These are phyloP conservation scores for Cyberlindnera saturnus DNA, from an alignment of 805 yeast genomes.

Conservation along the genomic window DNA sequence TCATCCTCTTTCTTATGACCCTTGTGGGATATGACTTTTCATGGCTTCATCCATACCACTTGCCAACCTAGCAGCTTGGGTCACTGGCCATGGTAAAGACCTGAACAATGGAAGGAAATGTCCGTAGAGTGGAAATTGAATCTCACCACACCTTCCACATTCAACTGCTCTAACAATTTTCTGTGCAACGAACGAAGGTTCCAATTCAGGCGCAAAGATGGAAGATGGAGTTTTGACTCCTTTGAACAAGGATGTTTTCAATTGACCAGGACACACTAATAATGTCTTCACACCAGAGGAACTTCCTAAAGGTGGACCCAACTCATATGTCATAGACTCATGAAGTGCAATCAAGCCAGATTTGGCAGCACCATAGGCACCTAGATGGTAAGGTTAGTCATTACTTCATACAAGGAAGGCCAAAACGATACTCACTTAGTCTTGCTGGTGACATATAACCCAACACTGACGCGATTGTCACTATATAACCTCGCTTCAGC, in stretches of 20 bases:
- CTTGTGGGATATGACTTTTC: constrained; percentile 12
- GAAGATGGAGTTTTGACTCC: constrained; percentile 70
- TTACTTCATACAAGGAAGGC: neutral
- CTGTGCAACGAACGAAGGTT: constrained; percentile 59
- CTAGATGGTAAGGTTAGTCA: neutral
- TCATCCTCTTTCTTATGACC: neutral
- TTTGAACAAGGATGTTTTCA: constrained; percentile 67
- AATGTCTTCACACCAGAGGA: constrained; percentile 59
- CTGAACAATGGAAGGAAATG: constrained; percentile 67
- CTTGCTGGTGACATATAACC: constrained; percentile 84
- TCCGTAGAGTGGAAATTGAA: constrained; percentile 73
- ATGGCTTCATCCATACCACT: constrained; percentile 44
- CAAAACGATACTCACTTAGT: constrained; percentile 27
- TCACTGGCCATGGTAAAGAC: constrained; percentile 63
- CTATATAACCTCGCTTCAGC: constrained; percentile 61
- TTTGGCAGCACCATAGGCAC: constrained; percentile 84
- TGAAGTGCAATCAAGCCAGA: constrained; percentile 82
- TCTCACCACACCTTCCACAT: constrained; percentile 59
- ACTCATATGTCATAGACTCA: constrained; percentile 69
- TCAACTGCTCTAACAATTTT: constrained; percentile 50
- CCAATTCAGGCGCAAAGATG: constrained; percentile 76
- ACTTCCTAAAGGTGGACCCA: constrained; percentile 41
- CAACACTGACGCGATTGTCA: constrained; percentile 77
- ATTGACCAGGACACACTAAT: constrained; percentile 83
- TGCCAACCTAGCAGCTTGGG: constrained; percentile 32